Evolutionary conservation across 768 basidiomycete genomes (phyloP), one percentile per base, ranked within the genome.

Genomic region (Tubosaeta sp.): DNA sequence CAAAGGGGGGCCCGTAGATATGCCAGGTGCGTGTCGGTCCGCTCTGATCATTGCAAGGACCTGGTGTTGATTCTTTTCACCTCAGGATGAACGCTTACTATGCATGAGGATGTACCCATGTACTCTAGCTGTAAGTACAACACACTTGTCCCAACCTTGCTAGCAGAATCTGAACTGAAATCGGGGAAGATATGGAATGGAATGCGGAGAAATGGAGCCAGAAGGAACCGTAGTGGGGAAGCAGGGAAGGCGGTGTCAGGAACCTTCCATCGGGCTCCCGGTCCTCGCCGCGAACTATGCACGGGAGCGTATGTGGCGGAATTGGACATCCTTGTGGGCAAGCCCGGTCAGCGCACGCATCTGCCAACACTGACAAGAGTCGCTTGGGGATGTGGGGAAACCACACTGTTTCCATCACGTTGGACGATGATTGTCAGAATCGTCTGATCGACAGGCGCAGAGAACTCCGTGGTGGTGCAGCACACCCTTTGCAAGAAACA

Each of bases 111-210:
- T n/a, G n/a, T n/a, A n/a, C n/a, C n/a, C n/a, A n/a, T n/a, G n/a
- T n/a, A n/a, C n/a, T n/a, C n/a, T n/a, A n/a, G n/a, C n/a, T n/a
- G n/a, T n/a, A n/a, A n/a, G n/a, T n/a, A n/a, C n/a, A n/a, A n/a
- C n/a, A n/a, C n/a, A n/a, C n/a, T n/a, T n/a, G n/a, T n/a, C n/a
- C n/a, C n/a, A n/a, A 70, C 76, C 0, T 78, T 77, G 22, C 74
- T 78, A 43, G 71, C 97, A 37, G 68, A 69, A 54, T n/a, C n/a
- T n/a, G n/a, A n/a, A n/a, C n/a, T n/a, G n/a, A 77, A 73, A 57
- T 84, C 89, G 57, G 85, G 84, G 25, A 86, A 78, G 60, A 88
- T 85, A 10, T 95, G 94, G 88, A 68, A 65, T 10, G 77, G 83
- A 46, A 2, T 68, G 76, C 8, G n/a, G 76, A 37, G 6, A 37